These are phyloP conservation scores for Catunica adiposa DNA, from an alignment of 2,329 filamentous ascomycete genomes.

Conservation along the genomic window DNA sequence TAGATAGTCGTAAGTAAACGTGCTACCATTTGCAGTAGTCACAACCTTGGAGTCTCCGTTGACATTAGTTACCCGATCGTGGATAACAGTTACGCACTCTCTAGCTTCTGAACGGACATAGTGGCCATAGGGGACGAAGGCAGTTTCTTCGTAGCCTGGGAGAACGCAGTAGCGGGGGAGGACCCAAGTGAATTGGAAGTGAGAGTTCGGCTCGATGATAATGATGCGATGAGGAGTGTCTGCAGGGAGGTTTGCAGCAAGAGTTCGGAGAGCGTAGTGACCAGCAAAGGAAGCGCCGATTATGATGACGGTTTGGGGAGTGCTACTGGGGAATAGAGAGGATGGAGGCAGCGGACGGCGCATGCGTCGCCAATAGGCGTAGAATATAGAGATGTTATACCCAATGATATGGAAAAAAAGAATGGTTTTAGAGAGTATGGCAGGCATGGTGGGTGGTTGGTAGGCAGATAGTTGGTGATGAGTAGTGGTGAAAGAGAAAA, in stretches of 20 bases:
- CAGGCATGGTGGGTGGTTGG: neutral
- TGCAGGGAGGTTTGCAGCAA: constrained; percentile 32
- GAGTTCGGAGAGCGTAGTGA: constrained; percentile 29
- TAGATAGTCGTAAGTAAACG: constrained; percentile 32
- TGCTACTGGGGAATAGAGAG: constrained; percentile 14
- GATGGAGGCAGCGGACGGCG: constrained; percentile 3
- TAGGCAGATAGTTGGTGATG: constrained; percentile 9
- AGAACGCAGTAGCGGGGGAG: constrained; percentile 43
- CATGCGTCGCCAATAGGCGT: constrained; percentile 14
- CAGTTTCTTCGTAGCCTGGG: constrained; percentile 36
- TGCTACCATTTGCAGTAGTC: neutral
- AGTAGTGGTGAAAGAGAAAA: neutral
- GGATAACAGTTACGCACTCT: neutral
- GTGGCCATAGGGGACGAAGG: constrained; percentile 41
- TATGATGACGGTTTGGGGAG: constrained; percentile 33
- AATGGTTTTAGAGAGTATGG: constrained; percentile 18
- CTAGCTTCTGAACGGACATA: constrained; percentile 21
- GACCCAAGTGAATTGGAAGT: constrained; percentile 45
- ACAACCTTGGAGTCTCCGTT: neutral
- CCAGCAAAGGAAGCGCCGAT: constrained; percentile 44
- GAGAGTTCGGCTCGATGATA: constrained; percentile 41
- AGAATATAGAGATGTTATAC: constrained; percentile 18
- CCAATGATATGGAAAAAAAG: constrained; percentile 20
- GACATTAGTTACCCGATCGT: neutral
- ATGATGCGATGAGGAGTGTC: constrained; percentile 33